Conservation (phyloP, 129 eudicot genomes). For the carrot (Daucus carota) region DNA sequence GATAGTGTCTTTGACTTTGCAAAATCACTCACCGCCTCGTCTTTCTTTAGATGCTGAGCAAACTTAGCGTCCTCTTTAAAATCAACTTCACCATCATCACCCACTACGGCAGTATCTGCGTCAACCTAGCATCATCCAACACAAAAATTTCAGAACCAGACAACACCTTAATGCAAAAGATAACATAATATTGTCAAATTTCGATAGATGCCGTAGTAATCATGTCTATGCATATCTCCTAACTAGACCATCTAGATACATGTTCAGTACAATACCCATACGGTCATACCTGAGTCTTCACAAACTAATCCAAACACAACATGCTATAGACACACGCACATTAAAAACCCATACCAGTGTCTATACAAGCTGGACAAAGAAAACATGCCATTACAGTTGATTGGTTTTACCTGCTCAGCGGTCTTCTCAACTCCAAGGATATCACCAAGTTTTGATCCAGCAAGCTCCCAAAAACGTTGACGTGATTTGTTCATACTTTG, state of each 20-base stretch:
- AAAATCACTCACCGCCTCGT: conserved; percentile 62
- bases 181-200: background rate
- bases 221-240: background rate
- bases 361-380: background rate
- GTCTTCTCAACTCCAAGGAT: conserved; percentile 74
- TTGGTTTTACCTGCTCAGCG: conserved; percentile 45
- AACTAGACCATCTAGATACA: background rate
- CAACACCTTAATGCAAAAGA: background rate
- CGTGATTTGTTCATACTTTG: conserved; percentile 70
- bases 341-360: background rate
- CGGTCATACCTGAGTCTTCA: background rate
- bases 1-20: conserved; percentile 55
- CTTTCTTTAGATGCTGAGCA: conserved; percentile 49
- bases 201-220: background rate
- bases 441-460: conserved; percentile 67
- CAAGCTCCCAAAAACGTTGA: conserved; percentile 76
- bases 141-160: conserved; percentile 3
- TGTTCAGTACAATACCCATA: background rate
- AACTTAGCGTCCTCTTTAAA: conserved; percentile 72
- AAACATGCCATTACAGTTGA: background rate
- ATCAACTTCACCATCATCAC: conserved; percentile 75
- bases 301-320: background rate
- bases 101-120: conserved; percentile 67
- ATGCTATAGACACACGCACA: background rate
- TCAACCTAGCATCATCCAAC: conserved; percentile 33